Percentiles rank a stretch among this genome's conserved stretches.
Evolutionary conservation across 148 eudicot species (phyloP).

Genomic region (Vaccinium darrowii): DNA sequence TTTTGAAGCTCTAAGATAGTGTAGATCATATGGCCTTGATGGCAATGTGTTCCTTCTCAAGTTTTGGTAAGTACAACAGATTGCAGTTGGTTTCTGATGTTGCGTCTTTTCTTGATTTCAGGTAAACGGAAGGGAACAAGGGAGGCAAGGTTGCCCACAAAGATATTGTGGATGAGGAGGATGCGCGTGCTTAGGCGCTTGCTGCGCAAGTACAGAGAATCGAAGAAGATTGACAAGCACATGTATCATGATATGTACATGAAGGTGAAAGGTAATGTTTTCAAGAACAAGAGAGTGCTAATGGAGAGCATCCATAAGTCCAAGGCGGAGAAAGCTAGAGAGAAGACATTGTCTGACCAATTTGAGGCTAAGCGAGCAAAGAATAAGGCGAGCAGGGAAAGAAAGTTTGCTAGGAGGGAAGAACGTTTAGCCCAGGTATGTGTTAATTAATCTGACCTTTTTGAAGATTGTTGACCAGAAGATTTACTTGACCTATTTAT

Average conservation of each 20-base stretch:
- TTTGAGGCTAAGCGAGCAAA: conserved; percentile 88
- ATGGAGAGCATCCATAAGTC: conserved; percentile 91
- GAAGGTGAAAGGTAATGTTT: conserved; percentile 89
- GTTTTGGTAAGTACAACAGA: neutral
- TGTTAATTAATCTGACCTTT: neutral
- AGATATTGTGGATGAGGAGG: conserved; percentile 82
- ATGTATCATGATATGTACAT: conserved; percentile 94
- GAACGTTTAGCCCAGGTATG: conserved; percentile 65
- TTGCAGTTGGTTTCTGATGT: neutral
- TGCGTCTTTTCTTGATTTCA: conserved; percentile 12
- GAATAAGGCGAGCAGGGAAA: conserved; percentile 84
- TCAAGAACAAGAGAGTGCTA: conserved; percentile 76
- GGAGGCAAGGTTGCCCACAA: conserved; percentile 89
- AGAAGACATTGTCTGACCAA: conserved; percentile 81
- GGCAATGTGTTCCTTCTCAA: neutral
- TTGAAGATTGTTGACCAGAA: neutral
- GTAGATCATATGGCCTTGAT: too few relatives aligned
- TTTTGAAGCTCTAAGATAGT: neutral
- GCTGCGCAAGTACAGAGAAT: conserved; percentile 77
- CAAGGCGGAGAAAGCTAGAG: conserved; percentile 93
- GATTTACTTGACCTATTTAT: neutral
- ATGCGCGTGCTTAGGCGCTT: conserved; percentile 80
- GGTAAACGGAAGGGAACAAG: conserved; percentile 93
- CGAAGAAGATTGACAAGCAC: conserved; percentile 91
- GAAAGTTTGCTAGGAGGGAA: conserved; percentile 71